These are phyloP conservation scores for Xylaria arbuscula DNA, from an alignment of 2,329 filamentous ascomycete genomes.

Conservation along the genomic window DNA sequence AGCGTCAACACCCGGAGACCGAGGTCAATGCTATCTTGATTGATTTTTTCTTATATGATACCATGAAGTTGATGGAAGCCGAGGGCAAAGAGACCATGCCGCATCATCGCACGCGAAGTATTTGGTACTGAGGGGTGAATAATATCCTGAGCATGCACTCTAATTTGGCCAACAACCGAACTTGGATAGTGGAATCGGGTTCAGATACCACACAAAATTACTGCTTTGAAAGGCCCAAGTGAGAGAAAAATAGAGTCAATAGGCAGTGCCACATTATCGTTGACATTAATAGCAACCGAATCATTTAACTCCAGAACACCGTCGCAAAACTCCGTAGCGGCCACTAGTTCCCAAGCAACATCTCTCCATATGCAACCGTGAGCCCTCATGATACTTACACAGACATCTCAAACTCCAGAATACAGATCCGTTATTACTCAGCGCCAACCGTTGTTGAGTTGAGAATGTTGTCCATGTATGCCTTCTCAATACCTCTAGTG, in stretches of 20 bases:
- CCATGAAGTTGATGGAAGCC: slow-evolving; percentile 85
- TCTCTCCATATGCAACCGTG: slow-evolving; percentile 27
- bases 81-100: slow-evolving; percentile 71
- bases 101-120: slow-evolving; percentile 90
- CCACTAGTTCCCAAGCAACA: slow-evolving; percentile 28
- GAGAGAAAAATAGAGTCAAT: slow-evolving; percentile 1
- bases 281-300: slow-evolving; percentile 18
- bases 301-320: slow-evolving; percentile 36
- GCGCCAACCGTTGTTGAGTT: slow-evolving; percentile 59
- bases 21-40: slow-evolving; percentile 89
- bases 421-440: slow-evolving; percentile 34
- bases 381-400: slow-evolving; percentile 23
- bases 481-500: slow-evolving; percentile 67
- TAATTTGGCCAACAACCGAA: neutral
- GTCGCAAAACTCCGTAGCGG: slow-evolving; percentile 27
- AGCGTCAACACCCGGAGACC: slow-evolving; percentile 75
- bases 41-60: slow-evolving; percentile 97
- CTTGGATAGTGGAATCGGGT: slow-evolving; percentile 1
- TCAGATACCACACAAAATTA: slow-evolving; percentile 8
- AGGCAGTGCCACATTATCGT: slow-evolving; percentile 20
- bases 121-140: slow-evolving; percentile 78
- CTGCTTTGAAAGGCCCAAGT: neutral
- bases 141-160: neutral
- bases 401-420: slow-evolving; percentile 9
- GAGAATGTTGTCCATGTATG: slow-evolving; percentile 78